phyloP scores from a whole-genome alignment of 2,329 filamentous ascomycete genomes.

The Rhinocladiella similis region DNA sequence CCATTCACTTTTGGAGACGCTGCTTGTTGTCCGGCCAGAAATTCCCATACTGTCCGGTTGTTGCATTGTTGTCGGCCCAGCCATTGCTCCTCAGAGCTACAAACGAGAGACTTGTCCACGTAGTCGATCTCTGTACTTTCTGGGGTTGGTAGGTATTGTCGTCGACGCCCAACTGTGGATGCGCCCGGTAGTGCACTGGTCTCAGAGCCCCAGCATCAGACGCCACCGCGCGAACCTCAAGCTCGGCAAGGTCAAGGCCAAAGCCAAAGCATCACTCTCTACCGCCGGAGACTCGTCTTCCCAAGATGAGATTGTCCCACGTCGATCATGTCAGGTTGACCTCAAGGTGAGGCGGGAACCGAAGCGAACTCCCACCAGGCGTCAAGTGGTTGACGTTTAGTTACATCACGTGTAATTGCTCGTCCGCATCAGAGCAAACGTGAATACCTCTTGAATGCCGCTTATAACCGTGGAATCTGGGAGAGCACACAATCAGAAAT shows the following conservation, averaged over 20 bases:
- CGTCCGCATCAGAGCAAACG: not conserved
- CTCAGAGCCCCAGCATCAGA: not conserved
- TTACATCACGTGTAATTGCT: slow-evolving; percentile 1
- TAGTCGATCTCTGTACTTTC: slow-evolving; percentile 1
- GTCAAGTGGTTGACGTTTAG: not conserved
- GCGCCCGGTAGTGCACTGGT: slow-evolving; percentile 1
- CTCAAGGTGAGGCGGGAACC: slow-evolving; percentile 6
- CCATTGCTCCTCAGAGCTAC: not conserved
- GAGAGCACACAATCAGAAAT: not conserved
- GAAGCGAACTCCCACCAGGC: not conserved
- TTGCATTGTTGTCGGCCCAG: not conserved
- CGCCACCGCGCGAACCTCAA: not conserved
- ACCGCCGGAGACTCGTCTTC: not conserved
- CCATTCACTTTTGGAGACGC: not conserved
- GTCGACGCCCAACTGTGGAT: slow-evolving; percentile 23
- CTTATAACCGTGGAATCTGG: slow-evolving; percentile 1
- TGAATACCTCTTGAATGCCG: not conserved
- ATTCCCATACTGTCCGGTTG: not conserved
- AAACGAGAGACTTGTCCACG: not conserved
- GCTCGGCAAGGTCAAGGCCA: not conserved
- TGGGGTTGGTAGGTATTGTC: not conserved
- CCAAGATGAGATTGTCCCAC: not conserved
- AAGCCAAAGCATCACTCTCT: not conserved
- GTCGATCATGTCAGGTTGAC: slow-evolving; percentile 5
- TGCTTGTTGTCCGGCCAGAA: not conserved